Evolutionary conservation across 352 stramenopile species (phyloP), one percentile per base, ranked within the genome.

Genomic region (Poterioochromonas sp.): DNA sequence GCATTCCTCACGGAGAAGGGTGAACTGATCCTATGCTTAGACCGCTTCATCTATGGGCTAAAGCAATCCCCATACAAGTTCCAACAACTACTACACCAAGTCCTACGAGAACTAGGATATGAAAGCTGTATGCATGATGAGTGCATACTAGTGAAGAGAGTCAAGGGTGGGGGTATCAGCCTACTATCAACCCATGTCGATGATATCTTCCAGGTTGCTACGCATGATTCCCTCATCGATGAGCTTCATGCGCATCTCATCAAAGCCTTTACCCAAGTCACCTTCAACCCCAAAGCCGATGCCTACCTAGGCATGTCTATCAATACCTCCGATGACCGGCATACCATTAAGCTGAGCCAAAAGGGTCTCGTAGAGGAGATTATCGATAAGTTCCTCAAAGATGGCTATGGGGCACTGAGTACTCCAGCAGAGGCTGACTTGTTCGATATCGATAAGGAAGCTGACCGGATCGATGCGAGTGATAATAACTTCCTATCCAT

Each of bases 31-130:
- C 34, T 76, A 3, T 3, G 39, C 12, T 40, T 76, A 32, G 69
- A 76, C 39, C 12, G 39, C 1, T 76, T 65, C 69, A 76, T 76
- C 8, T 76, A 76, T 63, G 69, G 69, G 11, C 39, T 76, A 18
- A 65, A 64, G 34, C 69, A 76, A 64, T 58, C 69, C 3, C 69
- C 69, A 76, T 37, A 34, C 12, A 76, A 65, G 69, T 76, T 70
- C 3, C 69, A 76, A 76, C 12, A 8, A 65, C 69, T 44, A 34
- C 39, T 76, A 44, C 2, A 58, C 12, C 2, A 11, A 64, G 29
- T 34, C 11, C 69, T 76, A 15, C 12, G n/a, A 32, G n/a, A 35
- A 63, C 20, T 76, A 37, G 69, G 69, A 37, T 76, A 76, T 40
- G 39, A 11, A 18, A 58, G 47, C 47, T 3, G 32, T 44, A 71